These are phyloP conservation scores for Avena sativa DNA, from an alignment of 176 grass and related monocot genomes.

Conservation along the genomic window DNA sequence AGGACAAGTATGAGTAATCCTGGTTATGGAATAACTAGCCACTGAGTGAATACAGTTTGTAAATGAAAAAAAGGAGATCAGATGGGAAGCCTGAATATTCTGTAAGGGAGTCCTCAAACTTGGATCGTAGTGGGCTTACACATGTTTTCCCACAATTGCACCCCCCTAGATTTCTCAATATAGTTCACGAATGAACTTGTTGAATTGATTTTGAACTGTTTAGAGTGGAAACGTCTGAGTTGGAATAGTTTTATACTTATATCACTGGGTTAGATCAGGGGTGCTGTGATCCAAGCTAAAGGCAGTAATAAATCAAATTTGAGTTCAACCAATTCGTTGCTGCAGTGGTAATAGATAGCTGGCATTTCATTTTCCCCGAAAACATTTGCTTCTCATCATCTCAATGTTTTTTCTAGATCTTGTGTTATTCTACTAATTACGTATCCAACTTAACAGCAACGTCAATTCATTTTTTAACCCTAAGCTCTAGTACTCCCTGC, in stretches of 20 bases:
- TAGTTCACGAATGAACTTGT: not conserved
- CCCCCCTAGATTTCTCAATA: not conserved
- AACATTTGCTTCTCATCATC: not conserved
- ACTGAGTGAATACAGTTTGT: not conserved
- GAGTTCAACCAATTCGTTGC: not conserved
- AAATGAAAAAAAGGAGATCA: not conserved
- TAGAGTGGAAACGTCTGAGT: not conserved
- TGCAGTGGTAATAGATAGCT: constrained; percentile 18
- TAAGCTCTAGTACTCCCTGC: not conserved
- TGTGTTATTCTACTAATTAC: constrained; percentile 13
- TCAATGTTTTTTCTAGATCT: constrained; percentile 36
- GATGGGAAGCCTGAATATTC: not conserved
- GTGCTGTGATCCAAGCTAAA: constrained; percentile 6
- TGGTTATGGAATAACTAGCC: constrained; percentile 8
- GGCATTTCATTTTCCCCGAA: not conserved
- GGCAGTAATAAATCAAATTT: constrained; percentile 10
- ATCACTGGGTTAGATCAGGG: not conserved
- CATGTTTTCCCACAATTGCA: not conserved
- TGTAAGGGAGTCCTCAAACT: not conserved
- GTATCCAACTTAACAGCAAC: not conserved
- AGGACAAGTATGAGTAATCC: constrained; percentile 8
- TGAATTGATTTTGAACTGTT: constrained; percentile 16
- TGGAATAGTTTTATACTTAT: constrained; percentile 2
- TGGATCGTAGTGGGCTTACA: not conserved
- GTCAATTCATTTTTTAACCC: constrained; percentile 6